A percentile compares a stretch with the other conserved stretches of the same genome.
These are phyloP conservation scores for Solanum boliviense DNA, from an alignment of 257 asterid species.

Conservation along the genomic window DNA sequence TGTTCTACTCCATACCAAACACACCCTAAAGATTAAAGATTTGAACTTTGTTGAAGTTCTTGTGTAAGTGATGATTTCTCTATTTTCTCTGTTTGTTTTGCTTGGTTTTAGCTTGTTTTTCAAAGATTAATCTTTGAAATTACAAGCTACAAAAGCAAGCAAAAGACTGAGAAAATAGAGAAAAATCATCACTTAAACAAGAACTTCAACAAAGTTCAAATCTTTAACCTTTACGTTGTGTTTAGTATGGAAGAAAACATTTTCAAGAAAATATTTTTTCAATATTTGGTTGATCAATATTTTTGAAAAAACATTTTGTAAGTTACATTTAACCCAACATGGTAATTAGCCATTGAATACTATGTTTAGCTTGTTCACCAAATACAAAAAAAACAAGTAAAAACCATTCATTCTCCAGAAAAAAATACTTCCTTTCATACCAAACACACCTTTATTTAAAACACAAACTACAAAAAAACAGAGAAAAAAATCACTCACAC, in stretches of 20 bases:
- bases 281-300: neutral
- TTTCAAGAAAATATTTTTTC: neutral
- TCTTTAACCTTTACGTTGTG: neutral
- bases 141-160: neutral
- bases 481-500: constrained; percentile 35
- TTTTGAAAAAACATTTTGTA: neutral
- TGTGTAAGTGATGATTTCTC: constrained; percentile 33
- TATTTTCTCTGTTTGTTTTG: neutral
- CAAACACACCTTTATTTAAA: too few relatives aligned
- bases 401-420: too few relatives aligned
- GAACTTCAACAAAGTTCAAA: constrained; percentile 28
- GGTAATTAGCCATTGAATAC: neutral
- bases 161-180: neutral
- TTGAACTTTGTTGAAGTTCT: constrained; percentile 33
- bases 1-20: neutral
- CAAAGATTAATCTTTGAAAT: neutral
- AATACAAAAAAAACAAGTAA: neutral
- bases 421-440: too few relatives aligned
- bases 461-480: neutral
- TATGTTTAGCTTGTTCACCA: neutral
- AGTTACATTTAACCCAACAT: neutral
- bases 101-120: neutral
- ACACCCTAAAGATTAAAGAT: neutral
- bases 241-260: neutral
- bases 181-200: constrained; percentile 43